Percentiles rank a stretch among this genome's conserved stretches.
Evolutionary conservation across 225 moss, liverwort and hornwort genomes (phyloP).

Genomic region (Bryoerythrophyllum caledonicum): DNA sequence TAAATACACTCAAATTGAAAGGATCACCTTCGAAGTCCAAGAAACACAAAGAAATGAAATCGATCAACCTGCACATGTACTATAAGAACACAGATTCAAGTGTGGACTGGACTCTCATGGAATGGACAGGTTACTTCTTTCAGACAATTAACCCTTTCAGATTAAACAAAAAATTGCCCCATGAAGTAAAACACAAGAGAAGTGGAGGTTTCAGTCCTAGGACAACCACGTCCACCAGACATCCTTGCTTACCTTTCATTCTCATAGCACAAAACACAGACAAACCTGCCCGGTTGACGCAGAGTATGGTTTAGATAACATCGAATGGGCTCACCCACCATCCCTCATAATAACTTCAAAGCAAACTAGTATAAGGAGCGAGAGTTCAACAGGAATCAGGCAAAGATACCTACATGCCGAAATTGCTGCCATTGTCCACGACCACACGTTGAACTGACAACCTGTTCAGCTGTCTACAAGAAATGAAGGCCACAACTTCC

Average conservation of each 20-base stretch:
- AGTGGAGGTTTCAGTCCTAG: conserved; percentile 16
- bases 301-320: conserved; percentile 25
- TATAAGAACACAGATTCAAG: background rate
- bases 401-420: conserved; percentile 46
- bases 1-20: too few species aligned
- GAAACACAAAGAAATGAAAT: background rate
- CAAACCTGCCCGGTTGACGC: conserved; percentile 33
- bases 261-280: conserved; percentile 21
- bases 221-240: conserved; percentile 44
- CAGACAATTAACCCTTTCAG: background rate
- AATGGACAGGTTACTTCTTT: conserved; percentile 4
- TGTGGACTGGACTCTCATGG: background rate
- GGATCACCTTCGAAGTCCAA: conserved; percentile 22
- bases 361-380: conserved; percentile 30
- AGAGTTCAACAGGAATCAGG: conserved; percentile 34
- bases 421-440: conserved; percentile 41
- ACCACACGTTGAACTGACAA: conserved; percentile 45
- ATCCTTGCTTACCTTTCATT: conserved; percentile 44
- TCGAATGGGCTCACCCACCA: conserved; percentile 30
- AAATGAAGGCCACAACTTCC: conserved; percentile 40
- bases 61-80: conserved; percentile 6
- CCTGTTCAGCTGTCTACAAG: conserved; percentile 49
- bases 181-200: background rate
- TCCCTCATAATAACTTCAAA: conserved; percentile 23
- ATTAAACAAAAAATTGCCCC: background rate